Evolutionary conservation across 768 basidiomycete genomes (phyloP).

Genomic region (Phylloporus sp.): DNA sequence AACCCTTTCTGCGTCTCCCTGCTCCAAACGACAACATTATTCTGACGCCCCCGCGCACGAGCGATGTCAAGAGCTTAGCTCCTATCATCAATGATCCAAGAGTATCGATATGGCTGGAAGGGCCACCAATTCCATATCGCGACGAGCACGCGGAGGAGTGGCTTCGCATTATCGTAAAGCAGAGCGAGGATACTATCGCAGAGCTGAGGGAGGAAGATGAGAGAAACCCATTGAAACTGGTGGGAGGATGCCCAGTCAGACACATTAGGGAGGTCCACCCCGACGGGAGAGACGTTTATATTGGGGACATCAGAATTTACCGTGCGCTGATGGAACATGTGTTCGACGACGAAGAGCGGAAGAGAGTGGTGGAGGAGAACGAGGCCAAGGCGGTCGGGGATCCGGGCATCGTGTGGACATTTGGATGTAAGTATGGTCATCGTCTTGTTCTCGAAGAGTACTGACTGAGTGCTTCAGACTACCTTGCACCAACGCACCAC

Average conservation of each 20-base stretch:
- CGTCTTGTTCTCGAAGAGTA: not conserved
- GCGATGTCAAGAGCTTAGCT: constrained; percentile 38
- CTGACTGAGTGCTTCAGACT: constrained; percentile 41
- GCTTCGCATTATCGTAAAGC: constrained; percentile 22
- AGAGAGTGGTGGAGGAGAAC: constrained; percentile 39
- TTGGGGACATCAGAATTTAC: constrained; percentile 39
- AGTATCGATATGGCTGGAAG: constrained; percentile 43
- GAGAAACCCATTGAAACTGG: constrained; percentile 25
- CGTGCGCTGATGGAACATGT: constrained; percentile 28
- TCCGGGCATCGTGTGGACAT: constrained; percentile 53
- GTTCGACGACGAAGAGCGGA: constrained; percentile 36
- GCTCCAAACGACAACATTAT: constrained; percentile 51
- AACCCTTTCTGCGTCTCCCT: constrained; percentile 54
- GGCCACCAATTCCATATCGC: constrained; percentile 53
- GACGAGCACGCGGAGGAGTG: constrained; percentile 38
- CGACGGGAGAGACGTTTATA: constrained; percentile 49
- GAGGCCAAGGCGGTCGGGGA: constrained; percentile 42
- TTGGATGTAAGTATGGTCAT: constrained; percentile 57
- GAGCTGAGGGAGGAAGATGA: constrained; percentile 18
- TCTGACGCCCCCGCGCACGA: constrained; percentile 52
- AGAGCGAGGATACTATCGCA: constrained; percentile 20
- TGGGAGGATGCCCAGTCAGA: constrained; percentile 47
- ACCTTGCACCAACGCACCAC: constrained; percentile 56
- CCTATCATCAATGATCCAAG: constrained; percentile 46
- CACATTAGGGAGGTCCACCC: constrained; percentile 50